A percentile compares a stretch with the other conserved stretches of the same genome.
Conservation (phyloP, 345 rosid genomes). For the Hypericum perforatum region DNA sequence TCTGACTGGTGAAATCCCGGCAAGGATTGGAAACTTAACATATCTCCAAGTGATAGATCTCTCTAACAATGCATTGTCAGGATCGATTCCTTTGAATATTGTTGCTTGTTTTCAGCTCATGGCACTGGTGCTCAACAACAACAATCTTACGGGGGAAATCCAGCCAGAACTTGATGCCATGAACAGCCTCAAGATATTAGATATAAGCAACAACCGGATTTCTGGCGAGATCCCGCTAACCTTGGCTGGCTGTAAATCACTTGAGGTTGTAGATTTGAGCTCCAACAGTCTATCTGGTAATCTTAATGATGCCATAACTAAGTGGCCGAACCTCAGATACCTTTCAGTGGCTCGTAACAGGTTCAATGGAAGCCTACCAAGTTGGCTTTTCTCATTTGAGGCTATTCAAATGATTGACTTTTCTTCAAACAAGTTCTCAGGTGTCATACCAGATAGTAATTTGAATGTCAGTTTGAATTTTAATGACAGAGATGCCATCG, state of each 20-base stretch:
- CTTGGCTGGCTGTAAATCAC: conserved; percentile 72
- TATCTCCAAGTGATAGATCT: conserved; percentile 82
- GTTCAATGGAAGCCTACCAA: conserved; percentile 63
- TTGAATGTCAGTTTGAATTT: conserved; percentile 51
- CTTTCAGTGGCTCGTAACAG: conserved; percentile 69
- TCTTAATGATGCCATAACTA: conserved; percentile 73
- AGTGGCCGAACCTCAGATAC: conserved; percentile 73
- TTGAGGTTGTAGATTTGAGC: conserved; percentile 81
- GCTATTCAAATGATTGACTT: conserved; percentile 65
- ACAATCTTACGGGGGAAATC: conserved; percentile 72
- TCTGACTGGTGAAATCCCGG: conserved; percentile 67
- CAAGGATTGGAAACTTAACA: conserved; percentile 74
- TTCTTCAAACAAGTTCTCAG: conserved; percentile 70
- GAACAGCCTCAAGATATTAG: conserved; percentile 68
- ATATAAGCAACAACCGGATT: conserved; percentile 63
- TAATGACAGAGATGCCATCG: conserved; percentile 24
- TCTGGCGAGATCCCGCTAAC: conserved; percentile 90
- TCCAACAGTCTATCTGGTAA: conserved; percentile 73
- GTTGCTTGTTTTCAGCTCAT: conserved; percentile 89
- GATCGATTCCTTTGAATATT: conserved; percentile 68
- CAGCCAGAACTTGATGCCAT: conserved; percentile 91
- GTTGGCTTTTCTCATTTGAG: conserved; percentile 66
- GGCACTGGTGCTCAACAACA: conserved; percentile 56
- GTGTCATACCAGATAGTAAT: conserved; percentile 67
- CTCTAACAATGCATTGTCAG: conserved; percentile 61